Evolutionary conservation across 495 filamentous ascomycete genomes (phyloP).

Genomic region (Penicillium daleae): DNA sequence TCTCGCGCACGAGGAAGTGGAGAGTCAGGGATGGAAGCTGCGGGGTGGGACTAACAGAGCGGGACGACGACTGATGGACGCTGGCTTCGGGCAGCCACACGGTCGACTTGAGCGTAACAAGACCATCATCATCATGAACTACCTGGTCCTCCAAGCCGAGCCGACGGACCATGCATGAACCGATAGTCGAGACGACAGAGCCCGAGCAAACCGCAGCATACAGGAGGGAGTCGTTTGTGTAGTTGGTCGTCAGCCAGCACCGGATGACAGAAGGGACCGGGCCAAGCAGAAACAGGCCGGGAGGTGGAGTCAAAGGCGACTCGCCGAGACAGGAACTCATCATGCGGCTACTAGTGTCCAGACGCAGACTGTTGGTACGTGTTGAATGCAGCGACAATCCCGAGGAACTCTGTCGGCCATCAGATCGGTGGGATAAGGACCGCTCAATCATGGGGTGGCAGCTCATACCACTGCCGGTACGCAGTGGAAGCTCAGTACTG

Average conservation of each 20-base stretch:
- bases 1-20: slow-evolving; percentile 71
- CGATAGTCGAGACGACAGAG: slow-evolving; percentile 80
- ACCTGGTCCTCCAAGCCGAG: slow-evolving; percentile 72
- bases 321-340: slow-evolving; percentile 63
- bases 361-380: slow-evolving; percentile 78
- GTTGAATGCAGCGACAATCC: slow-evolving; percentile 82
- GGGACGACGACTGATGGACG: slow-evolving; percentile 72
- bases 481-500: slow-evolving; percentile 75
- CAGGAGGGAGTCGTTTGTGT: slow-evolving; percentile 81
- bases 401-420: slow-evolving; percentile 91
- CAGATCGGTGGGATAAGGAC: slow-evolving; percentile 90
- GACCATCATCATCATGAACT: slow-evolving; percentile 63
- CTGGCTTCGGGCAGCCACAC: slow-evolving; percentile 92
- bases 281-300: slow-evolving; percentile 79
- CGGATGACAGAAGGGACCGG: slow-evolving; percentile 91
- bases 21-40: slow-evolving; percentile 81
- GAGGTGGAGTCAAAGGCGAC: slow-evolving; percentile 74
- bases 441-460: slow-evolving; percentile 86
- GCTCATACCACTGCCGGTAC: slow-evolving; percentile 80
- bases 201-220: slow-evolving; percentile 94
- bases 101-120: slow-evolving; percentile 70
- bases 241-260: slow-evolving; percentile 88
- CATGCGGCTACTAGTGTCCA: slow-evolving; percentile 70
- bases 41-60: slow-evolving; percentile 71
- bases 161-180: slow-evolving; percentile 70